Percentiles rank a stretch among this genome's conserved stretches.
phyloP scores from a whole-genome alignment of 192 early-diverging fungal species.

The Coemansia sp. region DNA sequence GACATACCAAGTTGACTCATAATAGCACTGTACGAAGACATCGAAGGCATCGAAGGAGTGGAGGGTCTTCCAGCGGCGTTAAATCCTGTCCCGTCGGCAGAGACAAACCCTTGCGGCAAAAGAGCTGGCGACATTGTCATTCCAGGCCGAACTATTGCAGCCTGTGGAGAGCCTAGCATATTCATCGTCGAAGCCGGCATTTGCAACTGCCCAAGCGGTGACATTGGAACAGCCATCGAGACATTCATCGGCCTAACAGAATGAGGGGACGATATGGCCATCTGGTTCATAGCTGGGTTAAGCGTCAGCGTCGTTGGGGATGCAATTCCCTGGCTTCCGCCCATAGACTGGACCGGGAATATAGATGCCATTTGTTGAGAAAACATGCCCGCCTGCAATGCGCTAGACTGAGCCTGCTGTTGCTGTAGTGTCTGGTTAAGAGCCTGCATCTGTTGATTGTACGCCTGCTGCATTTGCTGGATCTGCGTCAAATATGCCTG shows the following conservation, averaged over 20 bases:
- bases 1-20: constrained; percentile 15
- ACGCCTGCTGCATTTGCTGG: constrained; percentile 32
- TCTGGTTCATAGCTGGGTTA: constrained; percentile 23
- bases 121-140: constrained; percentile 18
- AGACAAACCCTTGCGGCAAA: not conserved
- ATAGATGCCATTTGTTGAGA: constrained; percentile 23
- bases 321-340: not conserved
- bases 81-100: constrained; percentile 12
- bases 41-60: constrained; percentile 15
- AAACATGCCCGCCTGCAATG: not conserved
- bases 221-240: constrained; percentile 24
- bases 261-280: constrained; percentile 21
- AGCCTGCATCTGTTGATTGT: constrained; percentile 36
- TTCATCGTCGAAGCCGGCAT: not conserved
- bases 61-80: constrained; percentile 4
- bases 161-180: constrained; percentile 24
- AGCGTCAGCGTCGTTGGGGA: constrained; percentile 6
- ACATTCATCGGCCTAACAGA: constrained; percentile 11
- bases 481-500: constrained; percentile 32
- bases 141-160: constrained; percentile 17
- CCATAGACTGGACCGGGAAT: constrained; percentile 4
- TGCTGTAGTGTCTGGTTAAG: constrained; percentile 37
- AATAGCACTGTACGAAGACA: constrained; percentile 5
- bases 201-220: constrained; percentile 16
- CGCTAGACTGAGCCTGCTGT: constrained; percentile 17